Conservation (phyloP, 164 flowering plant species). For the Stephania japonica region DNA sequence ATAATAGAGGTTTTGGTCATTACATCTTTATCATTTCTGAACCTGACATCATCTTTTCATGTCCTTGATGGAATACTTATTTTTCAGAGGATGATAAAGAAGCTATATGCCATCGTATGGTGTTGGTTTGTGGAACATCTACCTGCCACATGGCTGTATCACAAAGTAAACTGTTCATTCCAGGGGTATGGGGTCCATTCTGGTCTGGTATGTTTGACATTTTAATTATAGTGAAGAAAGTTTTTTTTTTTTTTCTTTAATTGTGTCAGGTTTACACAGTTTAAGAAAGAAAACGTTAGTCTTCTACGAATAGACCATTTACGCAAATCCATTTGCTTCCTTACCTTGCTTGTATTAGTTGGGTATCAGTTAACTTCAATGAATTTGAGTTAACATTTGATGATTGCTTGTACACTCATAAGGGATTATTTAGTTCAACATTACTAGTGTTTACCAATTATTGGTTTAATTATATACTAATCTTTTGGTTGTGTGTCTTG, state of each 20-base stretch:
- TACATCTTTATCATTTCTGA: constrained; percentile 1
- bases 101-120: constrained; percentile 69
- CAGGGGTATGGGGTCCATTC: constrained; percentile 97
- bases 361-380: no score
- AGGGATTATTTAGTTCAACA: no score
- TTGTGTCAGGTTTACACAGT: background rate
- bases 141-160: constrained; percentile 97
- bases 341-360: no score
- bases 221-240: background rate
- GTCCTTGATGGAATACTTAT: constrained; percentile 5
- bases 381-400: no score
- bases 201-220: constrained; percentile 71
- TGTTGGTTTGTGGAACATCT: constrained; percentile 93
- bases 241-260: background rate
- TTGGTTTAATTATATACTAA: no score
- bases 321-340: no score
- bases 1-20: constrained; percentile 38
- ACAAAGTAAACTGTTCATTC: constrained; percentile 66
- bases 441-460: no score
- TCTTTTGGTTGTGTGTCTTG: background rate
- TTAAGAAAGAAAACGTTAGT: no score
- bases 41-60: background rate
- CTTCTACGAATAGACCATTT: no score
- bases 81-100: constrained; percentile 52
- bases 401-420: no score